Evolutionary conservation across 371 early-diverging fungal genomes (phyloP), one percentile per base, ranked within the genome.

Genomic region (Dichotomocladium elegans): DNA sequence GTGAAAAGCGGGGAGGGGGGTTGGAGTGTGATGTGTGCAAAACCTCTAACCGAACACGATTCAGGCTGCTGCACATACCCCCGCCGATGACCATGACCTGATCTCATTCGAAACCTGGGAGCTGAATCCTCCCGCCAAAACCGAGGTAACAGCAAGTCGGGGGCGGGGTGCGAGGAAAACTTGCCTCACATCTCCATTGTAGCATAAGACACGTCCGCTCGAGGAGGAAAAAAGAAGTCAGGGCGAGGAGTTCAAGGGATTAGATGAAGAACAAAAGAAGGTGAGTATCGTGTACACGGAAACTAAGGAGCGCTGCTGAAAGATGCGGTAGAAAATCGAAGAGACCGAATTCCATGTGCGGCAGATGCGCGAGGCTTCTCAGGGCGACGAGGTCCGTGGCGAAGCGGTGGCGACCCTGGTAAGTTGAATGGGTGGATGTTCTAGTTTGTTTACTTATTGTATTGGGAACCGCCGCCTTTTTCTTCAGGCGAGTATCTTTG

Each of bases 21-120:
- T 27, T 27, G 17, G 25, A 45, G 25, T 22, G 19, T 17, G 21
- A 26, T 47, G 11, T 47, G 14, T n/a, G 15, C 4, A 47, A 0
- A 15, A 31, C 28, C 3, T n/a, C 14, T 27, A 31, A 7, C 25
- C 19, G 15, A 37, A 5, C 4, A 42, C 41, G 35, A 34, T 44
- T 26, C 64, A 66, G 70, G 69, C 68, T 42, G 53, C 61, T 30
- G 60, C 66, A 25, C 65, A 64, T 48, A 57, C 55, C 48, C 74
- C 73, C 35, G 69, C 72, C 35, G 92, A 92, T 72, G 91, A 91
- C 57, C 94, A 94, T 63, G 92, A 91, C 61, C 51, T 92, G 27
- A 64, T 79, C 15, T 74, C 86, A 1, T 83, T 92, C 52, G 89
- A 90, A 41, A 75, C 82, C 1, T 88, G 75, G 51, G 87, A 94